Base-by-base conservation (phyloP, 805 yeast species). In the Crinitomyces ghanaensis region DNA sequence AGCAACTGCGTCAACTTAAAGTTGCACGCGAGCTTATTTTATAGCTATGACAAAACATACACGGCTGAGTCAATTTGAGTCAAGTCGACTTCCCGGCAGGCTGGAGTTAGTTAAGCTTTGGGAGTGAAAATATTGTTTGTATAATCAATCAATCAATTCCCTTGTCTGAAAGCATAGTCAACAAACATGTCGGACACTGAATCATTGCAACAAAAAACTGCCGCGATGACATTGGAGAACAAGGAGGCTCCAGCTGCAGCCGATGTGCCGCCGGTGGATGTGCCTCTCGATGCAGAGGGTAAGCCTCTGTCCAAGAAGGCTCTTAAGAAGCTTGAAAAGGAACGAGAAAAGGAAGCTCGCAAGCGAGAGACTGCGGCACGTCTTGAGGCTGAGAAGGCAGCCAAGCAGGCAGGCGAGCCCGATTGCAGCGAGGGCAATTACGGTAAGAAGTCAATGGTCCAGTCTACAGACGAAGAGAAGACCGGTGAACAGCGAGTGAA, bases 251-350 rank as follows among this genome's bases (percentile, higher is more conserved):
- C 24, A 5, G 37, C 20, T 13, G 36, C 35, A 11, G 31, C 27
- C 15, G 30, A 11, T 17, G 20, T 16, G 20, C 19, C n/a, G 9
- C 8, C 8, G 22, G 7, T 28, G 22, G 30, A 28, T 12, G 30
- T 28, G 14, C 47, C 42, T n/a, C 50, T 73, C 29, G 77, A 79
- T 8, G 72, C 72, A 44, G 88, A 80, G 53, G 95, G 95, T 27
- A 75, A 70, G 60, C 95, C 95, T 18, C 63, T 84, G 47, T 78
- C 93, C 37, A 91, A 91, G 62, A 91, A 86, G 57, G 98, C 95
- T 2, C 65, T 91, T 50, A 91, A 91, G 70, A 91, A 91, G 65
- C 70, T 91, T 83, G 60, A 74, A 71, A 39, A 39, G 34, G 37
- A 41, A 19, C 31, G 35, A n/a, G 34, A 21, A 6, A 41, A 41